Conservation (phyloP, 352 stramenopile genomes). For the Phytophthora boehmeriae region DNA sequence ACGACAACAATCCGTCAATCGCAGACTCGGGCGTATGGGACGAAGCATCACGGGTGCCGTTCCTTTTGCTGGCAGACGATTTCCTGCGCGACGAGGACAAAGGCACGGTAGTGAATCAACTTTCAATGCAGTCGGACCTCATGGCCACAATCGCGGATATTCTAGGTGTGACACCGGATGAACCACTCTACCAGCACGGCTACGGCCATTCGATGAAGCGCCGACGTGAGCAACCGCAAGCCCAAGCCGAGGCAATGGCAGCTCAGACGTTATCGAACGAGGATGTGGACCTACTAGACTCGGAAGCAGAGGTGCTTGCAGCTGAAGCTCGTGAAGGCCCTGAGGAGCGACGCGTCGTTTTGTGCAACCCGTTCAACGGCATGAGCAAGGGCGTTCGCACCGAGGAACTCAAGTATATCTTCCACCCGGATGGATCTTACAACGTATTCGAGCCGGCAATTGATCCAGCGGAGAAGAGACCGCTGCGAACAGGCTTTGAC, state of each 20-base stretch:
- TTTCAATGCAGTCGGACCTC: constrained; percentile 75
- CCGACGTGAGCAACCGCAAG: constrained; percentile 30
- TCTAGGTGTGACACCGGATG: constrained; percentile 51
- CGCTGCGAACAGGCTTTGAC: constrained; percentile 63
- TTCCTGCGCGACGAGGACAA: constrained; percentile 53
- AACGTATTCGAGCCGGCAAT: constrained; percentile 62
- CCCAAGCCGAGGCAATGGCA: constrained; percentile 18
- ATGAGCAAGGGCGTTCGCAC: constrained; percentile 70
- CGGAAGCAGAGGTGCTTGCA: constrained; percentile 15
- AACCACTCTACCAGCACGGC: constrained; percentile 66
- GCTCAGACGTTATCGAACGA: constrained; percentile 13
- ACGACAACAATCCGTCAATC: constrained; percentile 72
- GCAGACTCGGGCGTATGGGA: constrained; percentile 70
- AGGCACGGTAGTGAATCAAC: constrained; percentile 53
- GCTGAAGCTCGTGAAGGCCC: constrained; percentile 24
- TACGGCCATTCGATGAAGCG: constrained; percentile 77
- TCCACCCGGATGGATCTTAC: constrained; percentile 64
- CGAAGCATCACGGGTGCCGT: constrained; percentile 63
- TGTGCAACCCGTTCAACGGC: constrained; percentile 79
- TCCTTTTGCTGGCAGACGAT: constrained; percentile 72
- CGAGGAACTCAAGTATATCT: constrained; percentile 77
- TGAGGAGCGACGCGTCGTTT: constrained; percentile 51
- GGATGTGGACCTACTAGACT: constrained; percentile 19
- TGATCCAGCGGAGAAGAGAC: constrained; percentile 60
- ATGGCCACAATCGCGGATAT: constrained; percentile 78